Evolutionary conservation across 345 rosid genomes (phyloP).

Genomic region (Camelina laxa): DNA sequence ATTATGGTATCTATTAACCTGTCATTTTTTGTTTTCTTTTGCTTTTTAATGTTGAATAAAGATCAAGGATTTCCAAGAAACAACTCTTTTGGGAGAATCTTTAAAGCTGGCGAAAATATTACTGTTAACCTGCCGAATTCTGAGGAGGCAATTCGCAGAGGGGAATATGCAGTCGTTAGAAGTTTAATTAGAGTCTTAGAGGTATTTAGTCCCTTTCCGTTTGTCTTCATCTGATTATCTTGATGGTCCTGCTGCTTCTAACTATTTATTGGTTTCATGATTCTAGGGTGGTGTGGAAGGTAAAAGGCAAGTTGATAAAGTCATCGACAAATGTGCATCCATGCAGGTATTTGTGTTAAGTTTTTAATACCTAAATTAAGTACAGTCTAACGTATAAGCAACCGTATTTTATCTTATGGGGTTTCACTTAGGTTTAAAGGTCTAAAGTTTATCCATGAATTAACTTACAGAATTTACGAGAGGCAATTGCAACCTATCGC

Average conservation of each 20-base stretch:
- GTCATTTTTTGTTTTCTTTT: conserved; percentile 20
- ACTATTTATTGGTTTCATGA: conserved; percentile 36
- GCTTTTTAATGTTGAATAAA: conserved; percentile 19
- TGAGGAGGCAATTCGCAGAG: conserved; percentile 92
- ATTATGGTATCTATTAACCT: conserved; percentile 30
- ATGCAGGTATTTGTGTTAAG: conserved; percentile 77
- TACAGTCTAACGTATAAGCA: conserved; percentile 16
- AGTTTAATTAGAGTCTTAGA: conserved; percentile 94
- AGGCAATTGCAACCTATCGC: conserved; percentile 91
- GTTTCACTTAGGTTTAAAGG: conserved; percentile 27
- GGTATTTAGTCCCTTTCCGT: conserved; percentile 51
- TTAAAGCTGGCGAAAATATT: conserved; percentile 61
- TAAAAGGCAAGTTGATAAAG: conserved; percentile 94
- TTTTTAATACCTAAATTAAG: conserved; percentile 20
- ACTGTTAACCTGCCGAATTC: conserved; percentile 75
- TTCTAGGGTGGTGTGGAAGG: conserved; percentile 97
- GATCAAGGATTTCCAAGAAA: conserved; percentile 75
- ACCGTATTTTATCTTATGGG: conserved; percentile 17
- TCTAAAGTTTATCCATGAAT: conserved; percentile 35
- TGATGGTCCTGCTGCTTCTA: conserved; percentile 38
- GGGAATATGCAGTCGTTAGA: conserved; percentile 91
- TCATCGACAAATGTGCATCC: conserved; percentile 96
- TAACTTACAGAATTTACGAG: conserved; percentile 85
- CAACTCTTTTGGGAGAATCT: conserved; percentile 86
- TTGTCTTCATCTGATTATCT: conserved; percentile 34